These are phyloP conservation scores for Schizothecium vesticola DNA, from an alignment of 495 filamentous ascomycete genomes.

Conservation along the genomic window DNA sequence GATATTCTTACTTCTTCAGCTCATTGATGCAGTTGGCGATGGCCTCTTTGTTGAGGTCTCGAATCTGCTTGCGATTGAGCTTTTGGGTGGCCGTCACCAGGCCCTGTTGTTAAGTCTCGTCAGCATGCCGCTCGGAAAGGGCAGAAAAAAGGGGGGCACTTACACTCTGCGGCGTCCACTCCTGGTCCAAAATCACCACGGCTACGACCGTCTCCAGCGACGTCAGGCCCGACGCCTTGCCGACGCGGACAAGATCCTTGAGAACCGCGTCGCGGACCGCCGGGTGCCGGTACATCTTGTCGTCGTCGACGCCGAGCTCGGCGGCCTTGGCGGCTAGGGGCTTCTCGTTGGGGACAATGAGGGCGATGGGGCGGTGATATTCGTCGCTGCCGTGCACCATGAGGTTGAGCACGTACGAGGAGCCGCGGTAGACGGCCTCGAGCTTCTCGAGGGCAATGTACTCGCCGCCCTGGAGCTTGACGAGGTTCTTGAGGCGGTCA, in stretches of 20 bases:
- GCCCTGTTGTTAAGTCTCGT: conserved; percentile 34
- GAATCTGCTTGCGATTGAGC: conserved; percentile 51
- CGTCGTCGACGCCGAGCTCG: conserved; percentile 46
- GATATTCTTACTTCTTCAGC: not conserved
- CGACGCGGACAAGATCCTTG: conserved; percentile 48
- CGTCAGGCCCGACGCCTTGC: conserved; percentile 46
- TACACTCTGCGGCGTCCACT: conserved; percentile 62
- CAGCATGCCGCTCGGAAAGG: not conserved
- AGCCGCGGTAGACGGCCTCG: conserved; percentile 57
- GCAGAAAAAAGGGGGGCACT: conserved; percentile 22
- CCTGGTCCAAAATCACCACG: conserved; percentile 57
- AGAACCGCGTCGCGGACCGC: conserved; percentile 48
- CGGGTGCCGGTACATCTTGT: conserved; percentile 37
- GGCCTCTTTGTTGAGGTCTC: conserved; percentile 50
- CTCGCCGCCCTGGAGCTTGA: conserved; percentile 61
- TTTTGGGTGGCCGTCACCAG: conserved; percentile 60
- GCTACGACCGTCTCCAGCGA: conserved; percentile 55
- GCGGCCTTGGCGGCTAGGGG: conserved; percentile 46
- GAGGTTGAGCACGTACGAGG: conserved; percentile 50
- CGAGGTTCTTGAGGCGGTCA: conserved; percentile 84
- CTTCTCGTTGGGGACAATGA: conserved; percentile 54
- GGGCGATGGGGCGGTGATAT: conserved; percentile 49
- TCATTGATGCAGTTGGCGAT: conserved; percentile 34
- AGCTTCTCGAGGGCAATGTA: conserved; percentile 65
- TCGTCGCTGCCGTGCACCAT: conserved; percentile 53